Conservation (phyloP, 805 yeast genomes). For the Candida koratica region DNA sequence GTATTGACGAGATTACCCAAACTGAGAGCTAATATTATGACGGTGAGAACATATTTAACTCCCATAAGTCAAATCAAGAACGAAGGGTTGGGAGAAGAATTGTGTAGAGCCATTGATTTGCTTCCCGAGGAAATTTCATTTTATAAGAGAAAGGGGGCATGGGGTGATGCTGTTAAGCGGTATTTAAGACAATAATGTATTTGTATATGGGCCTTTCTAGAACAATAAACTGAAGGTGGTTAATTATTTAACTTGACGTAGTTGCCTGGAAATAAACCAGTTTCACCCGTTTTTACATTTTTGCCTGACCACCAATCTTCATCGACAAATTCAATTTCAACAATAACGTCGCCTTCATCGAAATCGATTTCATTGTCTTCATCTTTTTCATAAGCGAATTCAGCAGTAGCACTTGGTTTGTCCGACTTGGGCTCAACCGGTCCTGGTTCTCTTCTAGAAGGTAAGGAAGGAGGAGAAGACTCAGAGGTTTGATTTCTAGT, state of each 20-base stretch:
- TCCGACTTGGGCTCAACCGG: slow-evolving; percentile 15
- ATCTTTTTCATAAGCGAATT: slow-evolving; percentile 79
- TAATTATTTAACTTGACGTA: slow-evolving; percentile 49
- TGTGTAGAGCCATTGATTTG: slow-evolving; percentile 31
- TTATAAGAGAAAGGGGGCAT: slow-evolving; percentile 32
- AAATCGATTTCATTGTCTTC: slow-evolving; percentile 91
- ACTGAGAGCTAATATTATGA: slow-evolving; percentile 33
- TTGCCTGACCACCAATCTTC: slow-evolving; percentile 98
- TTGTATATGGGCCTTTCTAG: not conserved
- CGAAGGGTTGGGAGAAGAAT: slow-evolving; percentile 31
- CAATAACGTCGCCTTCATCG: slow-evolving; percentile 75
- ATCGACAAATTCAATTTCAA: slow-evolving; percentile 81
- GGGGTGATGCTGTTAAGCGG: slow-evolving; percentile 39
- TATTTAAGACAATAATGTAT: slow-evolving; percentile 18
- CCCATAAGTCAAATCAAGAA: slow-evolving; percentile 26
- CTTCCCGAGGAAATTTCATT: slow-evolving; percentile 37
- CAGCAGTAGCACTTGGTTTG: slow-evolving; percentile 53
- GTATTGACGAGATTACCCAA: slow-evolving; percentile 33
- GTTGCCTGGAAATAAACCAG: slow-evolving; percentile 88
- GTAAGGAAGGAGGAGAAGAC: slow-evolving; percentile 18
- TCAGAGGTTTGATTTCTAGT: slow-evolving; percentile 13
- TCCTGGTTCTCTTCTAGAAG: slow-evolving; percentile 16
- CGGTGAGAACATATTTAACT: slow-evolving; percentile 35
- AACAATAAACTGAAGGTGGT: not conserved
- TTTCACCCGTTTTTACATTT: slow-evolving; percentile 58